phyloP scores from a whole-genome alignment of 768 basidiomycete species.

The Rhodosporidiobolus odoratus region DNA sequence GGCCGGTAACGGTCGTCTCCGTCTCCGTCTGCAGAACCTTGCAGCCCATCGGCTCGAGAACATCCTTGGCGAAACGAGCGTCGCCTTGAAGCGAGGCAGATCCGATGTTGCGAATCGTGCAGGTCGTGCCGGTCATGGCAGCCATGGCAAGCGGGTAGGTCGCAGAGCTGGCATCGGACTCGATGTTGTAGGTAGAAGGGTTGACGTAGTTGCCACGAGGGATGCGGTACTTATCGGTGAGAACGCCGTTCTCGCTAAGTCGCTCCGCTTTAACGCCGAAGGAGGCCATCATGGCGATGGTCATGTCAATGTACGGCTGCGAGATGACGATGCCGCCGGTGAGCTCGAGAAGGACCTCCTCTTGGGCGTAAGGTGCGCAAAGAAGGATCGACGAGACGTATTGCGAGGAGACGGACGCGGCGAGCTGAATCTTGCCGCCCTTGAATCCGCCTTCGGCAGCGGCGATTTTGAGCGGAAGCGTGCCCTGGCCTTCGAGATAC shows the following conservation, averaged over 20 bases:
- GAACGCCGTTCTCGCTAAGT: constrained; percentile 59
- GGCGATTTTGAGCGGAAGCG: constrained; percentile 78
- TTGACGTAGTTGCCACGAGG: constrained; percentile 71
- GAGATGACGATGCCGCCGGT: constrained; percentile 93
- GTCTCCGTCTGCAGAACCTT: constrained; percentile 76
- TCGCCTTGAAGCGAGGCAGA: constrained; percentile 91
- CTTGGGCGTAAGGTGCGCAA: constrained; percentile 84
- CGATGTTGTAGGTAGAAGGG: constrained; percentile 77
- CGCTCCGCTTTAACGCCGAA: constrained; percentile 78
- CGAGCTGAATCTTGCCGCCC: constrained; percentile 75
- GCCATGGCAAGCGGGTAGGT: constrained; percentile 97
- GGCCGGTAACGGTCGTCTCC: constrained; percentile 87
- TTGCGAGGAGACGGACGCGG: constrained; percentile 93
- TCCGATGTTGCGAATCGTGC: constrained; percentile 89
- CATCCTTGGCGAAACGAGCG: constrained; percentile 86
- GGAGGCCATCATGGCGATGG: constrained; percentile 90
- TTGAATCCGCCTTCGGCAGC: constrained; percentile 64
- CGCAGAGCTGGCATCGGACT: constrained; percentile 84
- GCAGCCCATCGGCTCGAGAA: constrained; percentile 93
- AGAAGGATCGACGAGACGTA: constrained; percentile 96
- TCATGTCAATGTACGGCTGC: constrained; percentile 99
- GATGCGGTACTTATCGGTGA: constrained; percentile 77
- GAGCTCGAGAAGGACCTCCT: constrained; percentile 80
- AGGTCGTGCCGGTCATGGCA: constrained; percentile 92
- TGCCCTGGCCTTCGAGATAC: constrained; percentile 73